Evolutionary conservation across 176 grass and related monocot species (phyloP).

Genomic region (Microstegium vimineum): DNA sequence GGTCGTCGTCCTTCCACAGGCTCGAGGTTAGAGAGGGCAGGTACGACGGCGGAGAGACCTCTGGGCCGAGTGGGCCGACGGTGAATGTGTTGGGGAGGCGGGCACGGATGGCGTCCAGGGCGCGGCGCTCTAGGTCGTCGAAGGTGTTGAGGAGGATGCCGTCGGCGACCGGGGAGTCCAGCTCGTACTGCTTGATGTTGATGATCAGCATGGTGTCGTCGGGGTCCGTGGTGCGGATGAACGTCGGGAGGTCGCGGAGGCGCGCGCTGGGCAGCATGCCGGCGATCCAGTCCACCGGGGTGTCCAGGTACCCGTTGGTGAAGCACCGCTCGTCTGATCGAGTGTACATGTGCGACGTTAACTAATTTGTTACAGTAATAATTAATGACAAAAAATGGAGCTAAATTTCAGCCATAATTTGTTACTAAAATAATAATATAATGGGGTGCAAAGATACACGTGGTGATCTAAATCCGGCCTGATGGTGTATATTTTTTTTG

Average conservation of each 20-base stretch:
- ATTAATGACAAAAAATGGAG: no score
- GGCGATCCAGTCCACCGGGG: constrained; percentile 55
- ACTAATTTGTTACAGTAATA: no score
- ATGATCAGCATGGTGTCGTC: constrained; percentile 60
- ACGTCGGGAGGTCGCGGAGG: constrained; percentile 71
- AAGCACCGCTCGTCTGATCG: constrained; percentile 53
- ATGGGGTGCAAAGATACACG: no score
- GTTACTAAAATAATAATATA: no score
- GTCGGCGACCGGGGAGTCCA: constrained; percentile 28
- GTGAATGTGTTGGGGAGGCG: constrained; percentile 51
- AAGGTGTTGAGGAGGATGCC: constrained; percentile 49
- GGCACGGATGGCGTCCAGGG: constrained; percentile 35
- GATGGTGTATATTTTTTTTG: no score
- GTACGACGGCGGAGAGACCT: constrained; percentile 28
- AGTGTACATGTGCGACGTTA: neutral
- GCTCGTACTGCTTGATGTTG: constrained; percentile 38
- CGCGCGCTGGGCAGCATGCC: constrained; percentile 36
- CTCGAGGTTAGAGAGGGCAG: constrained; percentile 39
- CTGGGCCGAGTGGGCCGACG: constrained; percentile 46
- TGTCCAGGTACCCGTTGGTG: constrained; percentile 61
- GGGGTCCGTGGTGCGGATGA: constrained; percentile 61
- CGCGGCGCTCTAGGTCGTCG: constrained; percentile 12
- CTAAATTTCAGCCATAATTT: no score
- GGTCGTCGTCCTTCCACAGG: constrained; percentile 58
- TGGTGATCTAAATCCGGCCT: no score